These are phyloP conservation scores for Oxytropis ochrocephala DNA, from an alignment of 306 rosid species.

Conservation along the genomic window DNA sequence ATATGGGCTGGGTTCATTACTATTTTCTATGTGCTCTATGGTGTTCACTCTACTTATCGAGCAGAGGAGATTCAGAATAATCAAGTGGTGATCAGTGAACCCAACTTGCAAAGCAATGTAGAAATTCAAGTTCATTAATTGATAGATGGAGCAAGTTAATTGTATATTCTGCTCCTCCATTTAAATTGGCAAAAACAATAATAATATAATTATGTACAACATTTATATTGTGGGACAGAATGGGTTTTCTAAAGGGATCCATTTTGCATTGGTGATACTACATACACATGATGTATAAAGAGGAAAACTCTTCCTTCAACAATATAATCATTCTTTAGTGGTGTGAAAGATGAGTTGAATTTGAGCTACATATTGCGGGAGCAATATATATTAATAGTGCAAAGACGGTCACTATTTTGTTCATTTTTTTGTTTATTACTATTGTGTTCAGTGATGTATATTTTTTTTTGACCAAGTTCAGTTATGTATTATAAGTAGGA, in stretches of 20 bases:
- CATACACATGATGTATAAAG: too few species aligned
- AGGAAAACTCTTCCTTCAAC: too few species aligned
- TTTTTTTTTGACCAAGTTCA: too few species aligned
- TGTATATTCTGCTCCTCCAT: neutral
- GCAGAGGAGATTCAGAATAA: conserved; percentile 58
- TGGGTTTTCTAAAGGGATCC: neutral
- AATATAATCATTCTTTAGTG: neutral
- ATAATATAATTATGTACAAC: neutral
- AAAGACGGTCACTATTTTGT: too few species aligned
- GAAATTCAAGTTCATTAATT: conserved; percentile 54
- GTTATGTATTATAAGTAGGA: too few species aligned
- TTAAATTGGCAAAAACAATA: neutral
- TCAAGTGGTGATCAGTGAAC: conserved; percentile 32
- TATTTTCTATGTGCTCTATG: conserved; percentile 74
- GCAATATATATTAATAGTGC: too few species aligned
- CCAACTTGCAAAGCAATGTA: conserved; percentile 46
- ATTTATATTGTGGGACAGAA: neutral
- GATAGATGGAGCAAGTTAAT: neutral
- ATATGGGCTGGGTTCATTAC: conserved; percentile 62
- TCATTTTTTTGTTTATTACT: too few species aligned
- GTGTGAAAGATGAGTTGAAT: neutral
- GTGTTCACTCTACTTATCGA: conserved; percentile 82
- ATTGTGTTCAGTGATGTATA: too few species aligned
- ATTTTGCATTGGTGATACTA: neutral
- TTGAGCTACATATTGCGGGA: neutral